Evolutionary conservation across 768 basidiomycete species (phyloP), one percentile per base, ranked within the genome.

Genomic region (Lentinus tigrinus): DNA sequence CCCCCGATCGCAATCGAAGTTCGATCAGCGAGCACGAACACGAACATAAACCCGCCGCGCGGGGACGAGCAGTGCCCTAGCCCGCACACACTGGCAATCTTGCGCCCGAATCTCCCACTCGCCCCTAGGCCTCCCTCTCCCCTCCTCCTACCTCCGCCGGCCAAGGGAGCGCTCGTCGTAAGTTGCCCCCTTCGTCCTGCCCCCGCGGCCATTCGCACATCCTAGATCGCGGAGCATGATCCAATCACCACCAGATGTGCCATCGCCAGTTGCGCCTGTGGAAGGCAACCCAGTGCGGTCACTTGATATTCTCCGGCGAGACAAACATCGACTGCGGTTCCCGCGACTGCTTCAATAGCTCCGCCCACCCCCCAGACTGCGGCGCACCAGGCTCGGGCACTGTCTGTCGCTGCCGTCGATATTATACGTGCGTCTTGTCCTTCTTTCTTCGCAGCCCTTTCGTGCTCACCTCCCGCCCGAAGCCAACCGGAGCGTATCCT

Each of bases 201-300:
- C 48, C 24, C 48, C 47, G 48, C 28, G 47, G 54, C 31, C 55
- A 37, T 37, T 16, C 34, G 9, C 55, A 37, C 16, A 21, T 49
- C 24, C 34, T 27, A 47, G 54, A 56, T 39, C 48, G 21, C 54
- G 19, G n/a, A n/a, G n/a, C 42, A 9, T 34, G 49, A 51, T 52
- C 58, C 44, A n/a, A n/a, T n/a, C n/a, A n/a, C n/a, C n/a, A 34
- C 28, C 61, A 68, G 64, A 89, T 90, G 88, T 90, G 88, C 75
- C 81, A 84, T 70, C 80, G 85, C 62, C 75, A 74, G 51, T 80
- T 89, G 65, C 76, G 72, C 63, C 81, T 87, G 70, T 72, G 69
- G 56, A 78, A 74, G 65, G 80, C 76, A 62, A 69, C 66, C 31
- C 70, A 39, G n/a, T 89, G 88, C 73, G 75, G 75, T n/a, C 86